Base-by-base conservation (phyloP, 371 early-diverging fungal species). In the Mucor sp. region DNA sequence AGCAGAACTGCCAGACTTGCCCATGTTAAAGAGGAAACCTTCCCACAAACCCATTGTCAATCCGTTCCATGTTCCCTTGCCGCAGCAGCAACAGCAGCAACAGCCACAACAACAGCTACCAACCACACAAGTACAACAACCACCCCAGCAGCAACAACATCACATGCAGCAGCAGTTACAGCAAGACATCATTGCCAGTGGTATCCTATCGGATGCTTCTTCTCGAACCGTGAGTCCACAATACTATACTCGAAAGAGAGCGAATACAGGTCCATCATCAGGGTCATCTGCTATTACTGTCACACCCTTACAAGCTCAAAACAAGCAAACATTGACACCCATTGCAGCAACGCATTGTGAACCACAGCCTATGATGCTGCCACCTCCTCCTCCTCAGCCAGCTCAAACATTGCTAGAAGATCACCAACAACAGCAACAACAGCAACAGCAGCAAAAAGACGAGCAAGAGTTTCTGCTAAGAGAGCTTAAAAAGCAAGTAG, bases 401-500 rank as follows among this genome's bases (percentile, higher is more conserved):
- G 21, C 50, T 11, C 50, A 50, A 50, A 50, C 9, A 11, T 23
- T 50, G 11, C 23, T 50, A 50, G 2, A 8, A 50, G 50, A 50
- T 14, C 50, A 50, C 0, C 63, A 27, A 11, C 14, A 5, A 6
- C 57, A 27, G 5, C 14, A 5, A 6, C 57, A 30, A 32, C 14
- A 5, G 7, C 57, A 53, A 1, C 41, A 8, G 25, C 30, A 30
- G 32, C 58, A 58, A 48, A 43, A 58, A 35, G 58, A 43, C 0
- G 30, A 58, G 2, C 58, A 65, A 21, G 44, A 43, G 6, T 3
- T 23, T n/a, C 37, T 70, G 2, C 59, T 66, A 1, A 12, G 33
- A 11, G 65, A 61, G 12, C 30, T 70, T 1, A 70, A 61, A 37
- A 39, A 25, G 21, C 58, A 70, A 12, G 55, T 61, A 2, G 53